Evolutionary conservation across 306 rosid genomes (phyloP), one percentile per base, ranked within the genome.

Genomic region (Ormosia emarginata): DNA sequence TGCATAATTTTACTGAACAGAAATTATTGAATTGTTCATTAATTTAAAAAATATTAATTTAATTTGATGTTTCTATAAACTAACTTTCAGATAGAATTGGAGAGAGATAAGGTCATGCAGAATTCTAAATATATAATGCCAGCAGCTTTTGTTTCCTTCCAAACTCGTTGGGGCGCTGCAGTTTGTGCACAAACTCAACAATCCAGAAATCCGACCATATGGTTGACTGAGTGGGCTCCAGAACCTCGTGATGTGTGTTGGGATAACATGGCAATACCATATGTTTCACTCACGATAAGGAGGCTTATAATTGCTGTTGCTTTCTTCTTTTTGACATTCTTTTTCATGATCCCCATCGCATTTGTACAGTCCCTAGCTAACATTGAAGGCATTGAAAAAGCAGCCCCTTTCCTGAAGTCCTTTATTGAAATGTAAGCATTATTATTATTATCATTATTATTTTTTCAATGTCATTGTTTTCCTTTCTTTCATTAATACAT

Each of bases 151-250:
- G 99, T 95, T 79, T 95, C 99, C 70, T 95, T 95, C 86, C 84
- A 46, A 89, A 85, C 94, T 77, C 94, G 96, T 75, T 95, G 99
- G 99, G 98, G 85, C 30, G 97, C 99, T 2, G 96, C 99, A 59
- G 99, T 95, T 72, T 95, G 98, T 80, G 97, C 99, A 77, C 99
- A 95, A 75, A 93, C 99, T 67, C 96, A 95, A 57, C 98, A 93
- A 63, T 41, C 93, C 8, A 95, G 98, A 87, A 92, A 95, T 78
- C 99, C 99, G 10, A 92, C 97, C 6, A 17, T 78, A 57, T 95
- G 99, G 99, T 85, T 95, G 86, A 95, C 99, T 30, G 96, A 95
- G 80, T 92, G 99, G 98, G 99, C 99, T 69, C 98, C 98, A 0
- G 99, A 95, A 79, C 96, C 99, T 43, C 93, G 99, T 64, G 99